A percentile compares a stretch with the other conserved stretches of the same genome.
phyloP scores from a whole-genome alignment of 2,329 filamentous ascomycete species.

The Colletotrichum musicola region DNA sequence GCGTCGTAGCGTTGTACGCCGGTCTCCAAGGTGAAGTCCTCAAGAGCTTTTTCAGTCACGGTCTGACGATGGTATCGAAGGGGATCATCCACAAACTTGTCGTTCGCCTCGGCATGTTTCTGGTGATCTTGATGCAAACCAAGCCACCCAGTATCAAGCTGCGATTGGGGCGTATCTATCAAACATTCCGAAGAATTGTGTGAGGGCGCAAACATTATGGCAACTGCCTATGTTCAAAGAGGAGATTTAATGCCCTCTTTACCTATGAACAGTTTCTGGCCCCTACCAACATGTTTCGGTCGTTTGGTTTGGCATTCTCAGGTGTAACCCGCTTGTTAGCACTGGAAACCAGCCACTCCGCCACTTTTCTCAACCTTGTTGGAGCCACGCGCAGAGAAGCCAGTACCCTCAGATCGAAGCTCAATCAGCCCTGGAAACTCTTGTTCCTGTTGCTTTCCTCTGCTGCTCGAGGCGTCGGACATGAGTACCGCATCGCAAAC shows the following conservation, averaged over 20 bases:
- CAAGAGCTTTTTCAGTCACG: slow-evolving; percentile 88
- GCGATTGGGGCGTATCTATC: slow-evolving; percentile 41
- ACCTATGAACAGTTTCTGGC: no score
- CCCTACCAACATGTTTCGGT: no score
- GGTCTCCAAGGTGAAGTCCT: slow-evolving; percentile 82
- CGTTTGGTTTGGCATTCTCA: background rate
- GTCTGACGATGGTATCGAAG: slow-evolving; percentile 89
- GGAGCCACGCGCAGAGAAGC: slow-evolving; percentile 88
- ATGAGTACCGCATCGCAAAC: slow-evolving; percentile 88
- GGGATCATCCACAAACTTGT: slow-evolving; percentile 80
- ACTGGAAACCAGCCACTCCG: slow-evolving; percentile 82
- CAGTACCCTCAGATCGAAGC: slow-evolving; percentile 88
- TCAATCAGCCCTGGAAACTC: slow-evolving; percentile 80
- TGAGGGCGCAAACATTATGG: background rate
- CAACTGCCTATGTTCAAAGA: no score
- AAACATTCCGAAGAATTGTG: slow-evolving; percentile 3
- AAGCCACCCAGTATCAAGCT: slow-evolving; percentile 27
- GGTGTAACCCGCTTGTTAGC: slow-evolving; percentile 56
- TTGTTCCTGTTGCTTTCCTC: slow-evolving; percentile 59
- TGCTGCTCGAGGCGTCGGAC: slow-evolving; percentile 57
- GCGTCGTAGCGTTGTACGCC: slow-evolving; percentile 77
- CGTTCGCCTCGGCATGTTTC: slow-evolving; percentile 77
- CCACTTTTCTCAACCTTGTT: slow-evolving; percentile 81
- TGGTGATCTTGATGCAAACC: slow-evolving; percentile 31
- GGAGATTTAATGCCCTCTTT: no score